phyloP scores from a whole-genome alignment of 208 protist species.

The Trypanosoma grayi region DNA sequence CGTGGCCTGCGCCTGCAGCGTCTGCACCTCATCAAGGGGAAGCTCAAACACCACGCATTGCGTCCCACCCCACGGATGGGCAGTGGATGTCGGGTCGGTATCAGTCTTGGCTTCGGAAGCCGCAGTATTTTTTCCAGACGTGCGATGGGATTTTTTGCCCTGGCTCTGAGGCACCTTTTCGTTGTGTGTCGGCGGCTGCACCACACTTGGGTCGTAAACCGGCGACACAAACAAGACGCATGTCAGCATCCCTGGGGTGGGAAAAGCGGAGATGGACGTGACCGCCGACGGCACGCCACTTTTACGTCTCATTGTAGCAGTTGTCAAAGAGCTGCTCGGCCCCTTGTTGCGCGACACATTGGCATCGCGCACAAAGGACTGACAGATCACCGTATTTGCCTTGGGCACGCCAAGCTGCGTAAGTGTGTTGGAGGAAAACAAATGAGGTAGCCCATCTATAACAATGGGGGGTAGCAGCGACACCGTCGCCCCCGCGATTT shows the following conservation, averaged over 20 bases:
- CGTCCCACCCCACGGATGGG: slow-evolving; percentile 11
- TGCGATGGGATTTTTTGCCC: slow-evolving; percentile 10
- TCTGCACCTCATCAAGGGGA: slow-evolving; percentile 28
- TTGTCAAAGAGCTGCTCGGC: not conserved
- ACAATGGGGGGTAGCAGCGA: slow-evolving; percentile 73
- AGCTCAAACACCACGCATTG: slow-evolving; percentile 32
- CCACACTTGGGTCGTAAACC: slow-evolving; percentile 38
- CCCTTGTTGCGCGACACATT: not conserved
- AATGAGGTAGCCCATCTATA: slow-evolving; percentile 35
- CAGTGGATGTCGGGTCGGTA: not conserved
- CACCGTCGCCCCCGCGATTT: slow-evolving; percentile 26
- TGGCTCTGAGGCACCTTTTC: slow-evolving; percentile 8
- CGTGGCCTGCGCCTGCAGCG: slow-evolving; percentile 22
- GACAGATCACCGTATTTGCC: slow-evolving; percentile 68
- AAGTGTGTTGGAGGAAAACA: slow-evolving; percentile 31
- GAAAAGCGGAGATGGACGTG: not conserved
- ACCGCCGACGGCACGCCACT: slow-evolving; percentile 4
- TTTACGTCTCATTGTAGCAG: slow-evolving; percentile 2
- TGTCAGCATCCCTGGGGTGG: slow-evolving; percentile 13
- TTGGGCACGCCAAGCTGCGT: slow-evolving; percentile 56
- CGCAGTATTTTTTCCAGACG: not conserved
- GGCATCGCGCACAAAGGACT: slow-evolving; percentile 30
- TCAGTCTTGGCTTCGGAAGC: not conserved
- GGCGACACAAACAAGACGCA: slow-evolving; percentile 66
- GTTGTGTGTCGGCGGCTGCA: slow-evolving; percentile 25